These are phyloP conservation scores for Nicotiana benthamiana DNA, from an alignment of 257 asterid genomes.

Conservation along the genomic window DNA sequence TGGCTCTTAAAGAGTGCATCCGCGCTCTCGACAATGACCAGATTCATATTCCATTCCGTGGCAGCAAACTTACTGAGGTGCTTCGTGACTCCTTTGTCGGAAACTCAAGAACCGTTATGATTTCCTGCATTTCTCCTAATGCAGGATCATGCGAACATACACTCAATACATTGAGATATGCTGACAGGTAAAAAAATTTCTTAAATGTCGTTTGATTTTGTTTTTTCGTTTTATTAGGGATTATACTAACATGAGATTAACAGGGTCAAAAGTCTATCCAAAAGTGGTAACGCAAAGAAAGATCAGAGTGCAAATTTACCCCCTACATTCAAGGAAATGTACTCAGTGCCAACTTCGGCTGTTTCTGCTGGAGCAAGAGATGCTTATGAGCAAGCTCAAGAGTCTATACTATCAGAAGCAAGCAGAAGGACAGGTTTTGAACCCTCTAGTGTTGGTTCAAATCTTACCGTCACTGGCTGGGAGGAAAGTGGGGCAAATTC, in stretches of 20 bases:
- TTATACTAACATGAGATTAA: conserved; percentile 12
- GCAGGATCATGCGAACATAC: conserved; percentile 99
- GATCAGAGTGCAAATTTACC: conserved; percentile 57
- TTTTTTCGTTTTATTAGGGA: not conserved
- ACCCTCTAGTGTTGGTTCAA: conserved; percentile 40
- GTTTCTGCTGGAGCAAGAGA: conserved; percentile 50
- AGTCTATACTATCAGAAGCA: conserved; percentile 44
- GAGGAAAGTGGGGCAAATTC: conserved; percentile 45
- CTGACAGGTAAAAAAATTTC: conserved; percentile 58
- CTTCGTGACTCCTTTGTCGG: conserved; percentile 99
- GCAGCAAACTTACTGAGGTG: conserved; percentile 98
- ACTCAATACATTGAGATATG: conserved; percentile 96
- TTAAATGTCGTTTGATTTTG: not conserved
- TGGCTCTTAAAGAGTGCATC: conserved; percentile 97
- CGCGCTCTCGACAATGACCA: conserved; percentile 99
- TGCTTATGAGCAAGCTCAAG: conserved; percentile 46
- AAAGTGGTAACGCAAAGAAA: conserved; percentile 77
- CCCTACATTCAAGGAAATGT: conserved; percentile 47
- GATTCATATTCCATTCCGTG: conserved; percentile 98
- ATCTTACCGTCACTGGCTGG: conserved; percentile 32
- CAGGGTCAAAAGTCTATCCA: conserved; percentile 98
- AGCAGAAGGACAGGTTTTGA: conserved; percentile 50
- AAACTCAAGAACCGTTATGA: conserved; percentile 97
- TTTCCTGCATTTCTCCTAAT: conserved; percentile 96
- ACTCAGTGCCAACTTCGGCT: conserved; percentile 44